Base-by-base conservation (phyloP, 495 filamentous ascomycete species). In the Aspergillus campestris region DNA sequence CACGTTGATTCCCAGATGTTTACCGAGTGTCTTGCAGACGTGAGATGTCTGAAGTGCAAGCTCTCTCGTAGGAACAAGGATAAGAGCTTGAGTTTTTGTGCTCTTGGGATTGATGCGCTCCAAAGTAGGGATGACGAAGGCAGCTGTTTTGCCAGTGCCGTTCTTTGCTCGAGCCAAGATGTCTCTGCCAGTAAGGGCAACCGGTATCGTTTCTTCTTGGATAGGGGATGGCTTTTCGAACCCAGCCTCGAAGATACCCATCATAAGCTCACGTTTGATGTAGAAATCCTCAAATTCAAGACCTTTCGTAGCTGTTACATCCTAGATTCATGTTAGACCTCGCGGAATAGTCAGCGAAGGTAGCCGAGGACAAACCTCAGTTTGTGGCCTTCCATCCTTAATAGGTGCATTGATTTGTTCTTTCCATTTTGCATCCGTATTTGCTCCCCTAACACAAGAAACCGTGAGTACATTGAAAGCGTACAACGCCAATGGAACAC, bases 211-310 rank as follows among this genome's bases (percentile, higher is more conserved):
- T 67, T 95, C 92, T 82, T 99, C 92, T 79, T 99, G 92, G 51
- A 99, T 97, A 11, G 92, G 92, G 38, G 92, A 99, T 2, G 92
- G 92, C 66, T 94, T 96, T 59, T 99, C 92, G 66, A 95, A 99
- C 40, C 92, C 92, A 53, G 92, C 92, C 69, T 96, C 94, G 65
- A 97, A 97, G 44, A 99, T 96, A 30, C 92, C 92, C 89, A 96
- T 97, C 70, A 99, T 78, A 28, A 99, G 74, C 54, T 94, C 87
- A 44, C 92, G 81, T 65, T 92, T 94, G 58, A 97, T 83, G 48
- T 83, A 84, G 55, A 99, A 95, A 47, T 99, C 90, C 59, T 97
- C 92, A 52, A 95, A 99, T 47, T 97, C 92, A 47, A 97, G 74
- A 42, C 92, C 92, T 71, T 95, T 99, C 4, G 90, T 97, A 45